Conservation (phyloP, 2,329 filamentous ascomycete species). For the Penicillium sp. region DNA sequence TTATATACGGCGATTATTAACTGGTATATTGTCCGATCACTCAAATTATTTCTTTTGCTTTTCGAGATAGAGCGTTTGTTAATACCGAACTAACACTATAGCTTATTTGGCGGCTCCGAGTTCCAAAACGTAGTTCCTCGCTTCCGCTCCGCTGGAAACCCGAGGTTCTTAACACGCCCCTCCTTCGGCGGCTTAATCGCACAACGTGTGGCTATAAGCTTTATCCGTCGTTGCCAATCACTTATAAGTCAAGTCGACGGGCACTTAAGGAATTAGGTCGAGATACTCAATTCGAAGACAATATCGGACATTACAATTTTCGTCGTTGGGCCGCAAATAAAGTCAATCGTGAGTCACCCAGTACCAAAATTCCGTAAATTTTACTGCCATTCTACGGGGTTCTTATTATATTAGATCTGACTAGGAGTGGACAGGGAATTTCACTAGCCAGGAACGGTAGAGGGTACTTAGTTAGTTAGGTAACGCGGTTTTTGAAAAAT, state of each 20-base stretch:
- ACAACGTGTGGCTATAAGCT: conserved; percentile 25
- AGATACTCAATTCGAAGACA: conserved; percentile 26
- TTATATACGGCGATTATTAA: conserved; percentile 30
- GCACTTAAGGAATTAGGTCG: conserved; percentile 25
- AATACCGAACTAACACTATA: conserved; percentile 26
- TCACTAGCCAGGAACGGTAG: conserved; percentile 28
- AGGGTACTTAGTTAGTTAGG: conserved; percentile 28
- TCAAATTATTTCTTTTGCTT: conserved; percentile 27
- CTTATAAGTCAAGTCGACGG: conserved; percentile 25
- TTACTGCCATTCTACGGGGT: conserved; percentile 10
- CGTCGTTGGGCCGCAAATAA: conserved; percentile 26
- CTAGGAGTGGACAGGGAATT: conserved; percentile 17
- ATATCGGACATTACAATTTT: conserved; percentile 31
- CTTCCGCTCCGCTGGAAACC: conserved; percentile 24
- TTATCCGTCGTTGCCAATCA: conserved; percentile 24
- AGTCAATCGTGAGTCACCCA: conserved; percentile 24
- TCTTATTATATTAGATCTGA: conserved; percentile 9
- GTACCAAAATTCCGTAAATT: conserved; percentile 1
- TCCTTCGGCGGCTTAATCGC: conserved; percentile 24
- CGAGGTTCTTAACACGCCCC: conserved; percentile 22
- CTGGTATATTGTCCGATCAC: conserved; percentile 27
- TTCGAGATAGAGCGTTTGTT: conserved; percentile 23
- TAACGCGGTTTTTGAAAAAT: conserved; percentile 25
- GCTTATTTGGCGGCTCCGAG: conserved; percentile 25
- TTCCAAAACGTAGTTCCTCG: conserved; percentile 17